Base-by-base conservation (phyloP, 2,329 filamentous ascomycete species). In the Alternaria hordeiaustralica region DNA sequence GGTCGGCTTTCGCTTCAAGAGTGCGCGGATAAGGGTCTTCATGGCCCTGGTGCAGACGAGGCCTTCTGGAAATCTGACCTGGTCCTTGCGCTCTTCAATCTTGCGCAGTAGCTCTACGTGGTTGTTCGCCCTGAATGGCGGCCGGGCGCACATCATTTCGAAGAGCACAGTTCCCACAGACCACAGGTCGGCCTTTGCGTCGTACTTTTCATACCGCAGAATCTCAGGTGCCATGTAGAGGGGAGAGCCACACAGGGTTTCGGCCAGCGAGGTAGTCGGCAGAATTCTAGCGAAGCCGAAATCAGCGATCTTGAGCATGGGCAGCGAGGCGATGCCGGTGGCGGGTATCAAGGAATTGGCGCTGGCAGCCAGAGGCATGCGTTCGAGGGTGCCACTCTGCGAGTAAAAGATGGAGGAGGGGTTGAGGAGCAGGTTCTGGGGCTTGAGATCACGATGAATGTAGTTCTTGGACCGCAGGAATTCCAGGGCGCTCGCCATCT, bases 201-300 rank as follows among this genome's bases (percentile, higher is more conserved):
- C 95, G 80, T 99, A 99, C 75, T 95, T 95, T 79, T 99, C 94
- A 75, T 98, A 99, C 63, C 94, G 90, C 66, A 99, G 85, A 68
- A 99, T 99, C 82, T 99, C 96, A 5, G 96, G 96, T 0, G 96
- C 96, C 96, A 99, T 99, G 83, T 99, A 99, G 25, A 99, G 84
- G 10, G 96, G 96, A 12, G 96, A 98, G 18, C 96, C 96, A 79
- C 96, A 99, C 0, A 99, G 88, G 0, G 96, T 99, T 79, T 99
- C 96, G 11, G 96, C 96, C 67, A 99, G 86, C 6, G 94, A 95
- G 0, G 95, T 97, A 8, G 92, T 90, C 2, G 96, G 95, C 53
- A 99, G 84, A 59, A 96, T 93, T 60, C 96, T 90, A 60, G 96
- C 96, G 78, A 99, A 99, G n/a, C 96, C 96, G 77, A 99, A 99